A percentile compares a stretch with the other conserved stretches of the same genome.
Conservation (phyloP, 2,329 filamentous ascomycete genomes). For the Exophiala dermatitidis region DNA sequence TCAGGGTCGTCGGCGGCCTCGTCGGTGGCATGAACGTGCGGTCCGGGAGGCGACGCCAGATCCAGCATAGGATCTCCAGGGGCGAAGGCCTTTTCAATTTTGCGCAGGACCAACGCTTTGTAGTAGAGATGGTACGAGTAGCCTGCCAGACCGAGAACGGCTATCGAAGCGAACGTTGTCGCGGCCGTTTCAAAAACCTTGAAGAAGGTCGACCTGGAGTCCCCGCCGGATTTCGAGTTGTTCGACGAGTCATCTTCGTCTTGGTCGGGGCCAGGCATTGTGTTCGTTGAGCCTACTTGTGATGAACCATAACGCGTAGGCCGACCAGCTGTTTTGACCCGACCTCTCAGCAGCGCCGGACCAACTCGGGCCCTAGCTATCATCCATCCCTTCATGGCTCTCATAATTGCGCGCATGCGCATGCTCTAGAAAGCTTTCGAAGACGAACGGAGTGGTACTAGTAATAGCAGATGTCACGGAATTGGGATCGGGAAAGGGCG, state of each 20-base stretch:
- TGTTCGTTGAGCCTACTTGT: constrained; percentile 21
- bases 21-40: constrained; percentile 4
- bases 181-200: constrained; percentile 69
- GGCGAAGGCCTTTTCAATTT: constrained; percentile 86
- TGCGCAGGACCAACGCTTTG: constrained; percentile 82
- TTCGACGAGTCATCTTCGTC: constrained; percentile 19
- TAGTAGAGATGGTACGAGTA: constrained; percentile 77
- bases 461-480: neutral
- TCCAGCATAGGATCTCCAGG: constrained; percentile 86
- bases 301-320: constrained; percentile 13
- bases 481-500: too few relatives aligned
- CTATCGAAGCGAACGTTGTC: constrained; percentile 67
- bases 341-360: neutral
- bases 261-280: constrained; percentile 11
- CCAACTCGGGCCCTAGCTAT: constrained; percentile 3
- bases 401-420: constrained; percentile 10
- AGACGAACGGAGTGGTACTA: neutral
- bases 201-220: constrained; percentile 32
- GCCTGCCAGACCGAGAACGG: constrained; percentile 64
- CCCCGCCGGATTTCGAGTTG: constrained; percentile 10
- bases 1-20: constrained; percentile 28
- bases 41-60: constrained; percentile 49
- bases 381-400: constrained; percentile 4
- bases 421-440: neutral
- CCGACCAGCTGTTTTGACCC: neutral